phyloP scores from a whole-genome alignment of 2,329 filamentous ascomycete species.

The Alternaria alternata region DNA sequence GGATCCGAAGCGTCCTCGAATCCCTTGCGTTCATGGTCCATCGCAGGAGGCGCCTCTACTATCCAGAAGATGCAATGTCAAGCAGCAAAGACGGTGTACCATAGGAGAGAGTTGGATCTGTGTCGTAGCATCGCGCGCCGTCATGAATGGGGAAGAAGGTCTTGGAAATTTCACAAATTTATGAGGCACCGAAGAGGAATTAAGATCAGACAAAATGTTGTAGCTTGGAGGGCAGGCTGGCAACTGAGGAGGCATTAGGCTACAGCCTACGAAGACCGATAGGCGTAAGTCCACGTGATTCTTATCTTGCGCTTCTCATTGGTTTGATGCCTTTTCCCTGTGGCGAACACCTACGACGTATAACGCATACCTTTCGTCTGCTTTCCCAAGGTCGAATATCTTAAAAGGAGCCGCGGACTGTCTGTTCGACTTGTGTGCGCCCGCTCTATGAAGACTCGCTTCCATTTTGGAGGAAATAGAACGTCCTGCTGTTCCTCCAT shows the following conservation, averaged over 20 bases:
- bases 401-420: not conserved
- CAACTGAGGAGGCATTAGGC: not conserved
- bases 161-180: too few relatives aligned
- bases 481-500: not conserved
- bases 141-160: too few relatives aligned
- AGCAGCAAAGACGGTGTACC: too few relatives aligned
- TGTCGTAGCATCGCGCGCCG: too few relatives aligned
- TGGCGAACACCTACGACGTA: not conserved
- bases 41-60: too few relatives aligned
- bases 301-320: not conserved
- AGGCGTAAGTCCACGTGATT: not conserved
- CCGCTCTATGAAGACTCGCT: not conserved
- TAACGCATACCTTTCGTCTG: not conserved
- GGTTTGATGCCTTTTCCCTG: not conserved
- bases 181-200: not conserved
- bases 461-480: not conserved
- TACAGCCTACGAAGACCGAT: not conserved
- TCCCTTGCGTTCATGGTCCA: too few relatives aligned
- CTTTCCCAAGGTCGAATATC: not conserved
- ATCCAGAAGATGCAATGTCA: too few relatives aligned
- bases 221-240: not conserved
- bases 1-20: too few relatives aligned
- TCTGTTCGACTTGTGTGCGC: not conserved
- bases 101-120: too few relatives aligned
- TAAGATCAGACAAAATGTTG: not conserved